phyloP scores from a whole-genome alignment of 352 stramenopile genomes.

The Phytophthora capsici region DNA sequence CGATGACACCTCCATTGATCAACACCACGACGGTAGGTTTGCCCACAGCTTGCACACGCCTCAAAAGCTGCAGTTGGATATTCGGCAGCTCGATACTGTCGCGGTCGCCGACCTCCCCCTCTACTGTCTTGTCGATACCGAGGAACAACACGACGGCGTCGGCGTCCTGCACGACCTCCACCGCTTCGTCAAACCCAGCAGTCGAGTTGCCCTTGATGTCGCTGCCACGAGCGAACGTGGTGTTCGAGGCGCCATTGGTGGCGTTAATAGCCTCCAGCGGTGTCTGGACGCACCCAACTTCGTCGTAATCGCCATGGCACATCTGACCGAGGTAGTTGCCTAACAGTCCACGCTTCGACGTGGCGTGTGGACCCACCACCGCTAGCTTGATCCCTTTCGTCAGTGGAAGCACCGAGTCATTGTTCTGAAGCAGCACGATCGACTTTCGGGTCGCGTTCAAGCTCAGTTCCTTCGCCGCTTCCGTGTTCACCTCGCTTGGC shows the following conservation, averaged over 20 bases:
- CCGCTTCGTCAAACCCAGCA: conserved; percentile 48
- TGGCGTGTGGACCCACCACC: conserved; percentile 81
- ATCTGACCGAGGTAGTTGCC: conserved; percentile 84
- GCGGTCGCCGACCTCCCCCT: conserved; percentile 73
- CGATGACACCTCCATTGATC: conserved; percentile 85
- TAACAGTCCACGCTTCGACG: conserved; percentile 54
- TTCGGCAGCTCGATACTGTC: conserved; percentile 64
- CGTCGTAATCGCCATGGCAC: conserved; percentile 55
- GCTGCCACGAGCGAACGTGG: conserved; percentile 40
- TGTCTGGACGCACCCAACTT: conserved; percentile 64
- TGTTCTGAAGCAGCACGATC: conserved; percentile 94
- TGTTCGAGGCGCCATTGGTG: conserved; percentile 45
- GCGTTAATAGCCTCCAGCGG: conserved; percentile 62
- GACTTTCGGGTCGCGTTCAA: conserved; percentile 75
- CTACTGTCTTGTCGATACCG: conserved; percentile 77
- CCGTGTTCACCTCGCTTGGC: conserved; percentile 71
- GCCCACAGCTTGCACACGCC: conserved; percentile 51
- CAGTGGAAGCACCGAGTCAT: conserved; percentile 65
- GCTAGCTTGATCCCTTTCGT: conserved; percentile 47
- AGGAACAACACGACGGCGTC: conserved; percentile 79
- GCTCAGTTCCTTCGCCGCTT: conserved; percentile 56
- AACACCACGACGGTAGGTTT: conserved; percentile 82
- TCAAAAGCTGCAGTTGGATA: conserved; percentile 74
- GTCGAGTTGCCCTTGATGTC: conserved; percentile 64
- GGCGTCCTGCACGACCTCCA: conserved; percentile 33